phyloP scores from a whole-genome alignment of 495 filamentous ascomycete genomes.

The Neurospora hispaniola region DNA sequence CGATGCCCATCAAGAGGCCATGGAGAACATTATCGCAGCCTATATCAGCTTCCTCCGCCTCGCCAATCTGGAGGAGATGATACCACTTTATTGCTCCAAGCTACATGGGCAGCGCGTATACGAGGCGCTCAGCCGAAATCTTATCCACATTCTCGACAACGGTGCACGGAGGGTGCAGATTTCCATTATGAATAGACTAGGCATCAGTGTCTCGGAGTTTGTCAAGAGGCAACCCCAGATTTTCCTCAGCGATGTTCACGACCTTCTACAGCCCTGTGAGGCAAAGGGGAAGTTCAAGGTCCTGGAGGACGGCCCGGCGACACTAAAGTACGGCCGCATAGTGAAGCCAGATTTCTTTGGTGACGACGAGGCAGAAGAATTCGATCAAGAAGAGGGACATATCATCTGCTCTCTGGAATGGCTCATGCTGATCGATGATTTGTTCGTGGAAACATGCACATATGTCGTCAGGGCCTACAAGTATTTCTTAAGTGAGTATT shows the following conservation, averaged over 20 bases:
- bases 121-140: constrained; percentile 43
- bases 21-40: constrained; percentile 61
- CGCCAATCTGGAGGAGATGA: constrained; percentile 56
- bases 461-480: constrained; percentile 61
- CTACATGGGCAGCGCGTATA: constrained; percentile 42
- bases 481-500: constrained; percentile 55
- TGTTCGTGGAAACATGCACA: constrained; percentile 61
- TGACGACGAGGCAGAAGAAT: constrained; percentile 38
- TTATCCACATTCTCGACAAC: constrained; percentile 40
- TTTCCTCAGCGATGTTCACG: constrained; percentile 37
- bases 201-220: constrained; percentile 39
- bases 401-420: constrained; percentile 78
- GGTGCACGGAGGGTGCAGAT: constrained; percentile 45
- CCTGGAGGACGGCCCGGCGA: constrained; percentile 33
- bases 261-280: constrained; percentile 12
- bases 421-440: constrained; percentile 60
- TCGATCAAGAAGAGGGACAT: constrained; percentile 47
- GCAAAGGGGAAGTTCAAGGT: constrained; percentile 37
- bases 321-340: constrained; percentile 35
- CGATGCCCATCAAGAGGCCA: constrained; percentile 18
- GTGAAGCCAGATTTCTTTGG: constrained; percentile 57
- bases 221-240: constrained; percentile 43
- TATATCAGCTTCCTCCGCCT: constrained; percentile 72
- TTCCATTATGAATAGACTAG: constrained; percentile 48
- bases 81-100: constrained; percentile 79